Conservation (phyloP, 2,329 filamentous ascomycete species). For the Xylaria sp. region DNA sequence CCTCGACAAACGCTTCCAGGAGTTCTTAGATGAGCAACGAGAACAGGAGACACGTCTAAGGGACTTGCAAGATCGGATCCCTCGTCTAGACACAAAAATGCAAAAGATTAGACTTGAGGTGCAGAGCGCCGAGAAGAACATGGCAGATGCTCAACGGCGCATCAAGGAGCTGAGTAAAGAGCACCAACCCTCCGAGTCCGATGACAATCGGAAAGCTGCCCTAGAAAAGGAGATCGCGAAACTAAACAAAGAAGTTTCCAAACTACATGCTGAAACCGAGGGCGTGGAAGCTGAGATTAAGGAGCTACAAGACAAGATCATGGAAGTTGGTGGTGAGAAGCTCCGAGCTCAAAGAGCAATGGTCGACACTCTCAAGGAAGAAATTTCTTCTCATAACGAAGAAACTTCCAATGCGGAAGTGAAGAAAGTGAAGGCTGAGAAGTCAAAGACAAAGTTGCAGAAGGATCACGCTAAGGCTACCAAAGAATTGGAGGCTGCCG, state of each 20-base stretch:
- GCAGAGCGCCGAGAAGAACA: constrained; percentile 85
- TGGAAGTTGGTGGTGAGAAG: constrained; percentile 96
- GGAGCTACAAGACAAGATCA: constrained; percentile 92
- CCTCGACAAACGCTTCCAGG: constrained; percentile 83
- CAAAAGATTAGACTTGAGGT: constrained; percentile 92
- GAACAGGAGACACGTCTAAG: constrained; percentile 80
- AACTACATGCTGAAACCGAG: constrained; percentile 84
- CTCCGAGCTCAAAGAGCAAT: constrained; percentile 89
- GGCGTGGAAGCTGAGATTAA: constrained; percentile 95
- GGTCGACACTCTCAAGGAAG: constrained; percentile 88
- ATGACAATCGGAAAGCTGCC: constrained; percentile 77
- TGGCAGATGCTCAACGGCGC: constrained; percentile 84
- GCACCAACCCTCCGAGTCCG: constrained; percentile 81
- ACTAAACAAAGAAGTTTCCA: constrained; percentile 81
- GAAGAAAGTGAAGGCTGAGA: constrained; percentile 90
- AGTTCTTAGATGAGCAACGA: constrained; percentile 85
- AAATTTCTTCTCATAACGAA: constrained; percentile 83
- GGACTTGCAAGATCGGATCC: constrained; percentile 80
- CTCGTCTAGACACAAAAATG: constrained; percentile 86
- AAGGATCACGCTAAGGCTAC: constrained; percentile 83
- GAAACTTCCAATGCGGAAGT: constrained; percentile 88
- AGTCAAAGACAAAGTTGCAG: constrained; percentile 86
- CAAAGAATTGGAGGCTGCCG: constrained; percentile 79
- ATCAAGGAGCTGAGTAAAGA: constrained; percentile 86
- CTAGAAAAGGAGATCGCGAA: constrained; percentile 82